phyloP scores from a whole-genome alignment of 495 filamentous ascomycete genomes.

The Pyrenula massariospora region DNA sequence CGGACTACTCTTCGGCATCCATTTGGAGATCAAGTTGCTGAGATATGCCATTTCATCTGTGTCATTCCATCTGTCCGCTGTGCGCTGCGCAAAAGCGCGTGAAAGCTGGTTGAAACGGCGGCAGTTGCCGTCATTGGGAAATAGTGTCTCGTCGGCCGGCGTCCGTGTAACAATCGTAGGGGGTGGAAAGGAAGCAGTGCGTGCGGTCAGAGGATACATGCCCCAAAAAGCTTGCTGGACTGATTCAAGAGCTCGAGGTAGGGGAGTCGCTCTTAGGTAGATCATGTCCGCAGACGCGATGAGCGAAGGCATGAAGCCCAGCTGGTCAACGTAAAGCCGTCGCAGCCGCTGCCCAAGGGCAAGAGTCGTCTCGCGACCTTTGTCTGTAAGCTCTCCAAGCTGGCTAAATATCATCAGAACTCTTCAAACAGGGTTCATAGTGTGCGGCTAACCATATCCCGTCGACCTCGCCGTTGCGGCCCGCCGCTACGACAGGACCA shows the following conservation, averaged over 20 bases:
- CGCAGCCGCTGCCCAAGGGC: slow-evolving; percentile 68
- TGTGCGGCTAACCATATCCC: slow-evolving; percentile 43
- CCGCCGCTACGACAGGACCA: slow-evolving; percentile 52
- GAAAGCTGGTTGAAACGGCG: slow-evolving; percentile 71
- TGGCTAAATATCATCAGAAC: slow-evolving; percentile 32
- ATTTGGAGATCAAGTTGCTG: slow-evolving; percentile 63
- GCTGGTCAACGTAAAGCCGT: slow-evolving; percentile 76
- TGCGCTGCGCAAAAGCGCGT: slow-evolving; percentile 67
- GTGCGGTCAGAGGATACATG: slow-evolving; percentile 67
- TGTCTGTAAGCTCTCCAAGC: slow-evolving; percentile 80
- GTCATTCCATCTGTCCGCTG: slow-evolving; percentile 70
- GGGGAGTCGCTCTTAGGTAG: slow-evolving; percentile 76
- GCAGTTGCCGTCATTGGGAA: slow-evolving; percentile 81
- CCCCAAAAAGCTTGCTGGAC: slow-evolving; percentile 84
- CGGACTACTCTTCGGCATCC: slow-evolving; percentile 61
- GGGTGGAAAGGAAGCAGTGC: slow-evolving; percentile 50
- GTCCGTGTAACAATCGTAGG: slow-evolving; percentile 66
- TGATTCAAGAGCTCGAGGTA: slow-evolving; percentile 76
- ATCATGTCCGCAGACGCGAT: slow-evolving; percentile 56
- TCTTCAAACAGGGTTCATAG: background rate
- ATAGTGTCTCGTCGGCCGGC: slow-evolving; percentile 76
- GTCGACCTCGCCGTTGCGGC: slow-evolving; percentile 59
- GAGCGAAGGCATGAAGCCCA: slow-evolving; percentile 67
- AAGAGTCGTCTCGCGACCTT: slow-evolving; percentile 72
- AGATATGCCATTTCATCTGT: slow-evolving; percentile 76